Conservation (phyloP, 2,329 filamentous ascomycete species). For the Clarireedia paspali region DNA sequence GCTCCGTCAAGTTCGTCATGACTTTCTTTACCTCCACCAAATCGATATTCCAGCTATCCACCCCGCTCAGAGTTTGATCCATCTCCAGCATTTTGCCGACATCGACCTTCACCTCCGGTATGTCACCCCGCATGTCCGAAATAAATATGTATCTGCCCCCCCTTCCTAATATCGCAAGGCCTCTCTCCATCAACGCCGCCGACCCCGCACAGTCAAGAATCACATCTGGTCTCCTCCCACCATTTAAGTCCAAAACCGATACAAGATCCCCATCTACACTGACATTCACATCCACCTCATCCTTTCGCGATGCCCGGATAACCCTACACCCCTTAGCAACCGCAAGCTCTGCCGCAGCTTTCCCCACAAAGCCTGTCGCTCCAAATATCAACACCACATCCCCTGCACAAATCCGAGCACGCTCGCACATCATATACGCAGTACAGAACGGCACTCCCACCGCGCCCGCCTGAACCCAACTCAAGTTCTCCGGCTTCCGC, state of each 20-base stretch:
- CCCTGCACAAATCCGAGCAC: not conserved
- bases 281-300: not conserved
- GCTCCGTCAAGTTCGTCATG: not conserved
- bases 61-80: slow-evolving; percentile 1
- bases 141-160: not conserved
- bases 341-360: not conserved
- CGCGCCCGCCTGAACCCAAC: not conserved
- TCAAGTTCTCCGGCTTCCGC: not conserved
- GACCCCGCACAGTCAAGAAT: slow-evolving; percentile 2
- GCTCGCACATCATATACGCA: not conserved
- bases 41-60: not conserved
- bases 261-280: not conserved
- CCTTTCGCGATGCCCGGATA: not conserved
- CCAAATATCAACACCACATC: not conserved
- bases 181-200: not conserved
- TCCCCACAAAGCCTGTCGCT: not conserved
- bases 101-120: not conserved
- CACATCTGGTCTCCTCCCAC: not conserved
- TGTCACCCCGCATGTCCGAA: not conserved
- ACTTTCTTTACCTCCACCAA: not conserved
- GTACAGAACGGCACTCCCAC: not conserved
- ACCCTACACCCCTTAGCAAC: not conserved
- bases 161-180: not conserved
- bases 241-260: not conserved
- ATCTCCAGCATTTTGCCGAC: not conserved